These are phyloP conservation scores for Metrosideros polymorpha DNA, from an alignment of 441 rosid species.

Conservation along the genomic window DNA sequence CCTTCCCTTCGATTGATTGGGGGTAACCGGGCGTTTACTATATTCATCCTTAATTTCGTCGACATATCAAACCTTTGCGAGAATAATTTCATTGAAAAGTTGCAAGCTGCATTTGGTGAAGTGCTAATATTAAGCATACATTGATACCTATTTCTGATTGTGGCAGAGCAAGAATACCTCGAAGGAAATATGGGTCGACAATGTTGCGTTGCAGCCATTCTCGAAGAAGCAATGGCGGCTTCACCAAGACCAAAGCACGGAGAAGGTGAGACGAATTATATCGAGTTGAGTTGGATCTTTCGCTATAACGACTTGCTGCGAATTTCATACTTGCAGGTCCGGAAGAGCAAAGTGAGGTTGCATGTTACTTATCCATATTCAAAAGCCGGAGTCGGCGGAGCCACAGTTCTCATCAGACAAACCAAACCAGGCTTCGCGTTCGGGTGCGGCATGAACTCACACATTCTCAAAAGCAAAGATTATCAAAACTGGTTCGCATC, in stretches of 20 bases:
- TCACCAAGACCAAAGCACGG: constrained; percentile 42
- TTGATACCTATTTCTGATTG: background rate
- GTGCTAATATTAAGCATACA: background rate
- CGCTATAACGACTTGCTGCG: background rate
- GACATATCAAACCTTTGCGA: background rate
- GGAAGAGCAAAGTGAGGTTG: constrained; percentile 52
- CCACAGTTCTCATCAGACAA: constrained; percentile 30
- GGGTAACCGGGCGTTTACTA: too few relatives aligned
- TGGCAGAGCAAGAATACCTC: constrained; percentile 29
- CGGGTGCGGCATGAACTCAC: constrained; percentile 64
- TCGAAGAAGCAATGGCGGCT: constrained; percentile 54
- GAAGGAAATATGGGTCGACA: constrained; percentile 43
- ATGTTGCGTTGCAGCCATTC: constrained; percentile 45
- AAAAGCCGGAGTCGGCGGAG: constrained; percentile 24
- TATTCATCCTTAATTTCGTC: background rate
- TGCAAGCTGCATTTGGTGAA: background rate
- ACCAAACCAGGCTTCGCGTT: constrained; percentile 41
- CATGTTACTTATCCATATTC: constrained; percentile 27
- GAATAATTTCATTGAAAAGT: background rate
- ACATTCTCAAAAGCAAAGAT: constrained; percentile 36
- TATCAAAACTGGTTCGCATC: constrained; percentile 67
- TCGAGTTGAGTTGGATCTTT: background rate
- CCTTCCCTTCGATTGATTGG: background rate
- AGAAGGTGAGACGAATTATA: constrained; percentile 29
- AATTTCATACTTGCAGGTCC: constrained; percentile 23